A percentile compares a stretch with the other conserved stretches of the same genome.
phyloP scores from a whole-genome alignment of 106 monocot species.

The Apostasia shenzhenica region DNA sequence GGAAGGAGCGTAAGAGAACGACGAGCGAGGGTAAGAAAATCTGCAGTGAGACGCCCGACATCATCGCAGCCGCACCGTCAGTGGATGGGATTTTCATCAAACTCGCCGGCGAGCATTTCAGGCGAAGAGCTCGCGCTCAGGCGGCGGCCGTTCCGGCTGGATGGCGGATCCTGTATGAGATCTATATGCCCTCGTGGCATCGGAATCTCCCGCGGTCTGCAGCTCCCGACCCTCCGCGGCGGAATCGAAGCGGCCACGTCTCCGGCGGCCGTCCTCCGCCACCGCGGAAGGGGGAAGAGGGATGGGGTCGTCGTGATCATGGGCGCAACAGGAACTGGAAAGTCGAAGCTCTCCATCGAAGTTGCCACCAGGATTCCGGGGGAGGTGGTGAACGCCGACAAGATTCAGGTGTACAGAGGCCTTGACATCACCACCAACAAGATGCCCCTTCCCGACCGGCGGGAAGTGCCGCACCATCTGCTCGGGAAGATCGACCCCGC shows the following conservation, averaged over 20 bases:
- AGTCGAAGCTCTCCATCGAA: constrained; percentile 71
- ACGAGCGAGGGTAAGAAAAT: background rate
- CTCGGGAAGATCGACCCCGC: constrained; percentile 20
- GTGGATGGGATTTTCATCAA: background rate
- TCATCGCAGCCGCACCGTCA: background rate
- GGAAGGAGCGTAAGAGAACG: background rate
- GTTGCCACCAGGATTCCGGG: constrained; percentile 26
- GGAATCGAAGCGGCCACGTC: background rate
- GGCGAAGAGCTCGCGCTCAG: background rate
- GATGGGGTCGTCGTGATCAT: constrained; percentile 54
- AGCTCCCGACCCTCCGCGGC: background rate
- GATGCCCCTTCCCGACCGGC: constrained; percentile 32
- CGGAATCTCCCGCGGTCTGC: background rate
- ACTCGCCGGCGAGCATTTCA: background rate
- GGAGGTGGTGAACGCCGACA: constrained; percentile 79
- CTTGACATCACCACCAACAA: constrained; percentile 83
- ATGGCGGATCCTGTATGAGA: background rate
- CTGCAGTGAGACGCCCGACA: too few species aligned
- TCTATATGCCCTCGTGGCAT: background rate
- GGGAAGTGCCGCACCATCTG: constrained; percentile 30
- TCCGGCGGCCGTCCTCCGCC: background rate
- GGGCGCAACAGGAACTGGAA: constrained; percentile 81
- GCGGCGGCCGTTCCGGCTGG: too few species aligned
- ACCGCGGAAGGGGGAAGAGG: background rate
- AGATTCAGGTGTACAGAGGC: constrained; percentile 71